phyloP scores from a whole-genome alignment of 148 eudicot species.

The Rhododendron ovatum region DNA sequence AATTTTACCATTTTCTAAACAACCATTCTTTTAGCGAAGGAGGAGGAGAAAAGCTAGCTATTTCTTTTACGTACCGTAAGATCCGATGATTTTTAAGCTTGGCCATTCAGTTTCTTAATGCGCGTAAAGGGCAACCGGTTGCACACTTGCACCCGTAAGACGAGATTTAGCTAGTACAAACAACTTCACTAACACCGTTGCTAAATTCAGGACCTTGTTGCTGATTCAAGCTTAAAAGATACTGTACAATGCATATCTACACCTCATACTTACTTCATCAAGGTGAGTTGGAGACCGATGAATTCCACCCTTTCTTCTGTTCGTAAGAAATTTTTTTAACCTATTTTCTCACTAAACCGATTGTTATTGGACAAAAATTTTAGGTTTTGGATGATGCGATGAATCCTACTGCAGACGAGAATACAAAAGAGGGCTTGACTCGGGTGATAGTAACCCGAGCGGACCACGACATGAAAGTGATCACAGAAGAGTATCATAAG shows the following conservation, averaged over 20 bases:
- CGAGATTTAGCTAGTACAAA: background rate
- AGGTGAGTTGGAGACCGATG: constrained; percentile 30
- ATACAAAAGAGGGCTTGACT: constrained; percentile 54
- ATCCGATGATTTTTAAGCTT: too few species aligned
- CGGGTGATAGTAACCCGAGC: constrained; percentile 65
- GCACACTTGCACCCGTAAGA: background rate
- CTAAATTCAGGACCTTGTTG: constrained; percentile 48
- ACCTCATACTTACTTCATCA: constrained; percentile 52
- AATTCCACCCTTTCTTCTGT: background rate
- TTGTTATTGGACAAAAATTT: background rate
- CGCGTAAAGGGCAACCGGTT: background rate
- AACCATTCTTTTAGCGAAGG: background rate
- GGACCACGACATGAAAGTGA: constrained; percentile 25
- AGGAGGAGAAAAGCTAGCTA: background rate
- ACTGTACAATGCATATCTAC: constrained; percentile 50
- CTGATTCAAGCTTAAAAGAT: constrained; percentile 27
- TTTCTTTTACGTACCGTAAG: background rate
- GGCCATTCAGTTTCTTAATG: too few species aligned
- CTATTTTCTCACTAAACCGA: background rate
- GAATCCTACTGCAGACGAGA: constrained; percentile 41
- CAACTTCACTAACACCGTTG: background rate
- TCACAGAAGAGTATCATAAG: constrained; percentile 39
- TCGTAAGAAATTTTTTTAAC: too few species aligned
- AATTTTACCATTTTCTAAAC: background rate
- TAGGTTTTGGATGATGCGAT: constrained; percentile 60